Conservation (phyloP, 1,139 yeast genomes). For the Suhomyces yuchorum region DNA sequence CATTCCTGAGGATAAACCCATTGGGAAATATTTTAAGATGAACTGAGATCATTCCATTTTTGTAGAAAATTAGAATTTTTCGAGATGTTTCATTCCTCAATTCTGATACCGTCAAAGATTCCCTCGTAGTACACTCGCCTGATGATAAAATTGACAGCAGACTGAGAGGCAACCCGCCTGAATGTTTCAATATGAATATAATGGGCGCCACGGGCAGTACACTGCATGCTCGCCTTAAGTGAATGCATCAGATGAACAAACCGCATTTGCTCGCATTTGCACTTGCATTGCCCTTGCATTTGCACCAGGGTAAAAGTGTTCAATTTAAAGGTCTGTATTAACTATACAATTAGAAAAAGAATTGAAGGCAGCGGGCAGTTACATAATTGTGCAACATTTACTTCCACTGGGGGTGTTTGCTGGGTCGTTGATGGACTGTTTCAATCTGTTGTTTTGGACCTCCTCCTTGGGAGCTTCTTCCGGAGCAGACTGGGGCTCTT, state of each 20-base stretch:
- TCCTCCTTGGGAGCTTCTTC: constrained; percentile 9
- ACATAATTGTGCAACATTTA: constrained; percentile 23
- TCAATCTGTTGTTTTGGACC: constrained; percentile 17
- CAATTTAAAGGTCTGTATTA: constrained; percentile 9
- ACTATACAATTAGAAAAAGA: constrained; percentile 12
- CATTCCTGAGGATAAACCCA: no score
- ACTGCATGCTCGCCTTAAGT: not conserved
- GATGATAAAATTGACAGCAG: not conserved
- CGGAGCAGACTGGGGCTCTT: constrained; percentile 2
- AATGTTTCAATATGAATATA: not conserved
- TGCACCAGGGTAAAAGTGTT: not conserved
- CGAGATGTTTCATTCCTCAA: not conserved
- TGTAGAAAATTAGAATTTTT: not conserved
- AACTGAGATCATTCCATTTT: not conserved
- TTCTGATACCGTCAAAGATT: not conserved
- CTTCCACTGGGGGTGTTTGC: constrained; percentile 13
- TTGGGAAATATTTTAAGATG: not conserved
- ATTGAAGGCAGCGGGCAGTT: constrained; percentile 9
- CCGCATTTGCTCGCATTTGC: not conserved
- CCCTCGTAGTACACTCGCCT: not conserved
- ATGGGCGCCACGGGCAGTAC: not conserved
- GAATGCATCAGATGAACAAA: not conserved
- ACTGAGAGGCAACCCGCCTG: not conserved
- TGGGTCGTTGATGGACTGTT: constrained; percentile 19
- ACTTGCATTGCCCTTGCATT: no score